Evolutionary conservation across 129 eudicot species (phyloP), one percentile per base, ranked within the genome.

Genomic region (Saposhnikovia divaricata): DNA sequence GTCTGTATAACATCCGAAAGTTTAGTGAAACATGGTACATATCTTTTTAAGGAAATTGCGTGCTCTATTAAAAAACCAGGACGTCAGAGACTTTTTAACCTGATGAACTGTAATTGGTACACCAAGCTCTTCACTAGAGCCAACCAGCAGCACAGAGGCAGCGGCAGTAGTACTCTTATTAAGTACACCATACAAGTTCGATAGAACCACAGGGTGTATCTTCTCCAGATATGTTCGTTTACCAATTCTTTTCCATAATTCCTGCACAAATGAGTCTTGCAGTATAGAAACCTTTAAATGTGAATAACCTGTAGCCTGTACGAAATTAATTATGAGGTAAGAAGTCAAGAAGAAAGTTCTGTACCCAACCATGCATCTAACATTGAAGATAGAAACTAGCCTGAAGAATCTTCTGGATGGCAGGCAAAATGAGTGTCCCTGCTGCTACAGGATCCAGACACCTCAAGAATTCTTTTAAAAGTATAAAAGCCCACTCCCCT

Each of bases 41-140:
- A 74, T 47, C 73, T 57, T 59, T 79, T 43, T 27, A 44, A 9
- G 74, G 37, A 12, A 42, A 65, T 23, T 27, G 44, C 21, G 12
- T 50, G 53, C 39, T 55, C 50, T 40, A 75, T 66, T 48, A 15
- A 73, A 77, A 69, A 72, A 18, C 75, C 31, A 88, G 38, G 81
- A 76, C 63, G 31, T 40, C 6, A 78, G 42, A 80, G 75, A 15
- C 76, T 72, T 72, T 71, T 72, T 55, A 86, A 95, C 98, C 98
- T 95, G 99, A 82, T 95, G 89, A 84, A 92, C 87, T 25, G 97
- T 90, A 78, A 95, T 84, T 23, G 99, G 99, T 72, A 92, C 85
- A 68, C 99, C 99, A 85, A 95, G 96, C 87, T 90, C 99, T 59
- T 95, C 97, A 79, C 97, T 89, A 47, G 96, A 95, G 84, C 99